These are phyloP conservation scores for Ganoderma boninense DNA, from an alignment of 1,284 basidiomycete species.

Conservation along the genomic window DNA sequence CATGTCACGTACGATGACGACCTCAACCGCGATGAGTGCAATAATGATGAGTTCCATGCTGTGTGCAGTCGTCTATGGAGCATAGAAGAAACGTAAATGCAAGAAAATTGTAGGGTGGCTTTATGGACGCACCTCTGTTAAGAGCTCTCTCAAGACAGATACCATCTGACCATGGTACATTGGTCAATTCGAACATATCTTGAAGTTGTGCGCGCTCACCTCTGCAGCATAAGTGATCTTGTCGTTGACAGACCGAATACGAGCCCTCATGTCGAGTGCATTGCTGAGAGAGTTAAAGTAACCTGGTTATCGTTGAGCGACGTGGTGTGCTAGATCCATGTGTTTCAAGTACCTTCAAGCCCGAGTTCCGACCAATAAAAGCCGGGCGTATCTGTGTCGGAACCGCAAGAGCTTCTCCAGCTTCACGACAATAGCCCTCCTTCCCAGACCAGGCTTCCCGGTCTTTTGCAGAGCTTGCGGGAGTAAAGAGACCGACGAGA, in stretches of 20 bases:
- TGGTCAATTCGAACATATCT: slow-evolving; percentile 2
- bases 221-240: slow-evolving; percentile 95
- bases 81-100: background rate
- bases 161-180: slow-evolving; percentile 55
- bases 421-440: slow-evolving; percentile 86
- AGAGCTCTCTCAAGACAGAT: slow-evolving; percentile 76
- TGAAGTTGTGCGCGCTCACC: slow-evolving; percentile 48
- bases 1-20: slow-evolving; percentile 74
- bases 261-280: slow-evolving; percentile 83
- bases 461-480: slow-evolving; percentile 80
- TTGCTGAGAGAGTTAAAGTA: slow-evolving; percentile 85
- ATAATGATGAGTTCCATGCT: slow-evolving; percentile 95
- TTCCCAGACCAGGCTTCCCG: slow-evolving; percentile 82
- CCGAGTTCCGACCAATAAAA: slow-evolving; percentile 93
- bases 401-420: slow-evolving; percentile 89
- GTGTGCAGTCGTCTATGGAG: slow-evolving; percentile 80
- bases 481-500: slow-evolving; percentile 80
- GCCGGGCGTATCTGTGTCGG: slow-evolving; percentile 88
- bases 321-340: background rate
- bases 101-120: slow-evolving; percentile 23
- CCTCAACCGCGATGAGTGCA: slow-evolving; percentile 89
- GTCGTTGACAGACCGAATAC: slow-evolving; percentile 85
- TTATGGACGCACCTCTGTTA: slow-evolving; percentile 68
- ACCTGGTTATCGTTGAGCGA: slow-evolving; percentile 47
- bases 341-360: slow-evolving; percentile 69